These are phyloP conservation scores for Trichomonas vaginalis DNA, from an alignment of 208 protist species.

Conservation along the genomic window DNA sequence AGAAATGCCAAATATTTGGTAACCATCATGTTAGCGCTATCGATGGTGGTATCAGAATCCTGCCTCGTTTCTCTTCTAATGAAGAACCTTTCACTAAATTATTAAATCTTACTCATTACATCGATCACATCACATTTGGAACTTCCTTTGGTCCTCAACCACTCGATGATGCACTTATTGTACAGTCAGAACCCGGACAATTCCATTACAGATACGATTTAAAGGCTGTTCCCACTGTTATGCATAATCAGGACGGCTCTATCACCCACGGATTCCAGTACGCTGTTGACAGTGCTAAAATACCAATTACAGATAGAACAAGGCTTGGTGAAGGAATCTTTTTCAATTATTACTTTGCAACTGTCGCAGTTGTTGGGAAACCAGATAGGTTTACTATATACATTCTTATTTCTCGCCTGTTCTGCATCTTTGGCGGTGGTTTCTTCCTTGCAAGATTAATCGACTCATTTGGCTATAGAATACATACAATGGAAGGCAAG, in stretches of 20 bases:
- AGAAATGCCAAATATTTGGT: neutral
- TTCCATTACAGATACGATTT: neutral
- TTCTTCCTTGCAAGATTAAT: neutral
- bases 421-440: neutral
- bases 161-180: neutral
- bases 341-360: neutral
- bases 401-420: neutral
- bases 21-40: neutral
- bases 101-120: neutral
- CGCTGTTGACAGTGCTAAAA: neutral
- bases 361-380: neutral
- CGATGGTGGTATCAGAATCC: neutral
- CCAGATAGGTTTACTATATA: neutral
- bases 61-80: neutral
- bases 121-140: neutral
- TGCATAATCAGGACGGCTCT: neutral
- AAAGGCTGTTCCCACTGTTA: neutral
- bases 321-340: neutral
- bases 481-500: neutral
- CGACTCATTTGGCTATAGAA: constrained; percentile 1
- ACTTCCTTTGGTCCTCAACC: neutral
- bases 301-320: neutral
- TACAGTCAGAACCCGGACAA: neutral
- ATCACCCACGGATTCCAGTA: neutral
- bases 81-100: neutral